Conservation (phyloP, 345 rosid genomes). For the Microthlaspi erraticum region DNA sequence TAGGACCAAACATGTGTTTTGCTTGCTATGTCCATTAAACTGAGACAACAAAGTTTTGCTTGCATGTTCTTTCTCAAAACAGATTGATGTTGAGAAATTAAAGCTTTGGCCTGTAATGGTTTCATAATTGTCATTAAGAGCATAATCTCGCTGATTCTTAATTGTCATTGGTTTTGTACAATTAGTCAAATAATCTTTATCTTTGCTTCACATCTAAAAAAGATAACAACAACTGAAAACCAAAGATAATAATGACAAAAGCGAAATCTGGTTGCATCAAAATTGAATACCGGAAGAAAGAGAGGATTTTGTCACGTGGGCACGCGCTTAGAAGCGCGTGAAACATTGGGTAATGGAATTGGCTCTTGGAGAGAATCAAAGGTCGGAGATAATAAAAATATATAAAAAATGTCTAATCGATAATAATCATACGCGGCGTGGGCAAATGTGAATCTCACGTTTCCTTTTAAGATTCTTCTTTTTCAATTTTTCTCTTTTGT, state of each 20-base stretch:
- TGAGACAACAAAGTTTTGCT: constrained; percentile 11
- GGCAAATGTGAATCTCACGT: constrained; percentile 40
- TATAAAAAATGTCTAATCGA: neutral
- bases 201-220: neutral
- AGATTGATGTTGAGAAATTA: neutral
- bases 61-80: neutral
- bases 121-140: neutral
- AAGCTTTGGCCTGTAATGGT: neutral
- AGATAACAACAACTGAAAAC: neutral
- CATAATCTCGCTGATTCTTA: too few relatives aligned
- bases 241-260: constrained; percentile 8
- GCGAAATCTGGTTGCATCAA: constrained; percentile 33
- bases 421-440: constrained; percentile 27
- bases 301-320: constrained; percentile 23
- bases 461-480: constrained; percentile 34
- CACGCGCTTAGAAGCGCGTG: constrained; percentile 24
- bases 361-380: constrained; percentile 38
- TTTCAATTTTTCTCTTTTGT: neutral
- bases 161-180: too few relatives aligned
- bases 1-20: constrained; percentile 25
- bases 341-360: neutral
- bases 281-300: neutral
- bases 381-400: constrained; percentile 12
- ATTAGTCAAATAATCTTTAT: too few relatives aligned
- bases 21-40: constrained; percentile 15